Conservation (phyloP, 176 grass and related monocot genomes). For the Melocanna baccifera region DNA sequence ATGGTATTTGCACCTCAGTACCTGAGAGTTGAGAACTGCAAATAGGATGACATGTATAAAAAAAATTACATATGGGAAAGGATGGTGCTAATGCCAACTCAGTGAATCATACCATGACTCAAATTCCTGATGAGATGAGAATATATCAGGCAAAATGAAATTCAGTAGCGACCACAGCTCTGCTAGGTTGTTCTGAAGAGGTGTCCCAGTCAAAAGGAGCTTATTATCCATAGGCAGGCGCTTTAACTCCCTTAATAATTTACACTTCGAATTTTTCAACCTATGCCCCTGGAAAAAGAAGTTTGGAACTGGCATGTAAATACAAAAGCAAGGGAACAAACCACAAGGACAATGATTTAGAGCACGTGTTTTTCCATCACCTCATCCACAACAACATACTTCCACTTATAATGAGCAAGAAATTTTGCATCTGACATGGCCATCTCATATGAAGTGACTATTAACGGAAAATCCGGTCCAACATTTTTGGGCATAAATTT, state of each 20-base stretch:
- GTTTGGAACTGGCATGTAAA: constrained; percentile 3
- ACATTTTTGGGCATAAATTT: constrained; percentile 66
- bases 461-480: constrained; percentile 65
- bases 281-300: constrained; percentile 77
- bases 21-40: neutral
- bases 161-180: constrained; percentile 97
- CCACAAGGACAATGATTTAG: neutral
- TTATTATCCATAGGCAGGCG: constrained; percentile 93
- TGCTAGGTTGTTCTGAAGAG: constrained; percentile 95
- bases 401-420: constrained; percentile 83
- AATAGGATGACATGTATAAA: neutral
- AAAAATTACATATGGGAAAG: neutral
- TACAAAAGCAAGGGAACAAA: neutral
- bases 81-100: neutral
- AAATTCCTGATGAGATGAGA: constrained; percentile 88
- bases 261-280: constrained; percentile 89
- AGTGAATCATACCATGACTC: constrained; percentile 80
- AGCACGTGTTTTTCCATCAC: constrained; percentile 31
- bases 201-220: constrained; percentile 93
- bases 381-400: constrained; percentile 94
- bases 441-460: constrained; percentile 89
- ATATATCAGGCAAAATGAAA: constrained; percentile 97
- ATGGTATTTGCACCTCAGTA: constrained; percentile 1
- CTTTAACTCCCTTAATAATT: constrained; percentile 70
- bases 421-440: constrained; percentile 67